phyloP scores from a whole-genome alignment of 2,329 filamentous ascomycete genomes.

The Cercospora brassicicola region DNA sequence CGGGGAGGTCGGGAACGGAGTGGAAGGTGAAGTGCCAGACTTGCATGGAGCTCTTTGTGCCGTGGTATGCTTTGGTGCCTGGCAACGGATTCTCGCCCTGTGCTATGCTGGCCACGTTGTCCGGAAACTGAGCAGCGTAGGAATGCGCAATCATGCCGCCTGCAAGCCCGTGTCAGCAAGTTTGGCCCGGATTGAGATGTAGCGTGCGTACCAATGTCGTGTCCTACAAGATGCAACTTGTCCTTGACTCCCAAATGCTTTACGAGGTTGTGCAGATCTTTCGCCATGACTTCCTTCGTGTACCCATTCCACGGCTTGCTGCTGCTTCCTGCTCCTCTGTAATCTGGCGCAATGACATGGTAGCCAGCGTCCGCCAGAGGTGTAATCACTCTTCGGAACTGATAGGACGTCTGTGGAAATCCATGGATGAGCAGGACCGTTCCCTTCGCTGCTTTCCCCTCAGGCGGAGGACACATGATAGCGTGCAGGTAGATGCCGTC shows the following conservation, averaged over 20 bases:
- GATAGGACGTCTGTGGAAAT: constrained; percentile 51
- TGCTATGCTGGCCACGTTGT: constrained; percentile 40
- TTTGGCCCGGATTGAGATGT: too few relatives aligned
- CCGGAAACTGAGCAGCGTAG: constrained; percentile 42
- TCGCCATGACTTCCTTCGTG: constrained; percentile 45
- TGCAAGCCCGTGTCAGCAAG: too few relatives aligned
- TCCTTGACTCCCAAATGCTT: constrained; percentile 33
- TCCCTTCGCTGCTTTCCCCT: constrained; percentile 32
- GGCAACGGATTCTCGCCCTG: constrained; percentile 49
- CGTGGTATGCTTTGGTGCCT: constrained; percentile 36
- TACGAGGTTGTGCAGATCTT: constrained; percentile 42
- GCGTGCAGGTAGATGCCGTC: constrained; percentile 32
- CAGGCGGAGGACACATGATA: constrained; percentile 27
- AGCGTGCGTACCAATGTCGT: constrained; percentile 51
- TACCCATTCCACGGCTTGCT: constrained; percentile 37
- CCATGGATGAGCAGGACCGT: constrained; percentile 51
- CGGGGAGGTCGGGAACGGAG: constrained; percentile 42
- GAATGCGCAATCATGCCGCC: constrained; percentile 51
- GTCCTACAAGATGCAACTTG: constrained; percentile 47
- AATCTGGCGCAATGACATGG: constrained; percentile 23
- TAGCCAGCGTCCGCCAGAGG: constrained; percentile 39
- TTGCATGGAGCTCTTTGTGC: constrained; percentile 30
- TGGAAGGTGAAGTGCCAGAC: constrained; percentile 50
- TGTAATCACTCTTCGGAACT: constrained; percentile 45
- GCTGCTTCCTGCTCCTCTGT: constrained; percentile 21